phyloP scores from a whole-genome alignment of 2,329 filamentous ascomycete genomes.

The Colletotrichum sp. region DNA sequence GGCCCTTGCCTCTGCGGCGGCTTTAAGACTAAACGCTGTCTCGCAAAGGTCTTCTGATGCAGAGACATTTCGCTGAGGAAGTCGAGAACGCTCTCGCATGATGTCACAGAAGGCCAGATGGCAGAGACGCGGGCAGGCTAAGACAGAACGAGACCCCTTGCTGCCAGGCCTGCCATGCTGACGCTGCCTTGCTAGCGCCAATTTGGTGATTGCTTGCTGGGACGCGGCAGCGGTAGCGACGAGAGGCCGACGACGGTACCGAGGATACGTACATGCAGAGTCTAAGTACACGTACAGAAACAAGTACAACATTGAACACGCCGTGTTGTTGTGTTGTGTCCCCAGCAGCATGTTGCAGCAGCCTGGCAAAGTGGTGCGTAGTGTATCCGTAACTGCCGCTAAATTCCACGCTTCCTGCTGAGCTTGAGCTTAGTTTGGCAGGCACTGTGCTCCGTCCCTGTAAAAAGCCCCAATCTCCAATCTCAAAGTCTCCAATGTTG shows the following conservation, averaged over 20 bases:
- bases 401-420: neutral
- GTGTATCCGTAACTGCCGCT: slow-evolving; percentile 7
- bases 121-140: neutral
- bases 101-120: slow-evolving; percentile 8
- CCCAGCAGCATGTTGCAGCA: neutral
- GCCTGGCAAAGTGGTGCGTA: no score
- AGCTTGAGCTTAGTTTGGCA: neutral
- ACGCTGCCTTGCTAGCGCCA: neutral
- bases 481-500: neutral
- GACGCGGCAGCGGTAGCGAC: neutral
- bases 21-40: neutral
- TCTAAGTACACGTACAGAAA: neutral
- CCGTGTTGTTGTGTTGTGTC: neutral
- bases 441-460: neutral
- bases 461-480: neutral
- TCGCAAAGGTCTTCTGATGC: neutral
- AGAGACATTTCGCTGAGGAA: neutral
- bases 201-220: neutral
- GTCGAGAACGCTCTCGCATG: neutral
- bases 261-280: neutral
- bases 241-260: neutral
- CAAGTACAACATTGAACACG: neutral
- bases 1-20: neutral
- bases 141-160: slow-evolving; percentile 14
- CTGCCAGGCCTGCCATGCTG: neutral